These are phyloP conservation scores for Euptelea pleiosperma DNA, from an alignment of 164 flowering plant species.

Conservation along the genomic window DNA sequence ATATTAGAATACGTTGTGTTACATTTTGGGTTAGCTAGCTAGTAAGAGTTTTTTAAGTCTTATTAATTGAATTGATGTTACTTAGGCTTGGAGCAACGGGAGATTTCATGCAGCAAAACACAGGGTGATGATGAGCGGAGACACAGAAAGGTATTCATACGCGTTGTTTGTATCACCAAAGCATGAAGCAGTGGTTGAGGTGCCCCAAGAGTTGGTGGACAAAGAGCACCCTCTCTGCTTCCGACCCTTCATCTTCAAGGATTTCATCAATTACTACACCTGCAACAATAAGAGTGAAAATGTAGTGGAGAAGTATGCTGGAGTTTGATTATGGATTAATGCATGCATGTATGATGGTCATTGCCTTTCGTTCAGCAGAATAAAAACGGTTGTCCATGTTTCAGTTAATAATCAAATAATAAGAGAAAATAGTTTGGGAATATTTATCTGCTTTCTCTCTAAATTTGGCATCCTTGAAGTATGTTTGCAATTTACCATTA, in stretches of 20 bases:
- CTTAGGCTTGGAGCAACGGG: slow-evolving; percentile 75
- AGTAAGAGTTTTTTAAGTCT: too few species aligned
- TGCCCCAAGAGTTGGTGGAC: slow-evolving; percentile 52
- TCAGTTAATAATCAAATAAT: too few species aligned
- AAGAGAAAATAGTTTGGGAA: too few species aligned
- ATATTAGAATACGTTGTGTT: too few species aligned
- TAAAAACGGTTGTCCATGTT: too few species aligned
- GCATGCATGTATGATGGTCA: too few species aligned
- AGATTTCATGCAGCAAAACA: slow-evolving; percentile 49
- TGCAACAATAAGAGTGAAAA: slow-evolving; percentile 16
- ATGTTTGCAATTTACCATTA: too few species aligned
- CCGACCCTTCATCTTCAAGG: slow-evolving; percentile 38
- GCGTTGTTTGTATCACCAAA: slow-evolving; percentile 40
- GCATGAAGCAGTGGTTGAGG: slow-evolving; percentile 31
- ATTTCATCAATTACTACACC: slow-evolving; percentile 23
- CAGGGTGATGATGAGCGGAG: slow-evolving; percentile 45
- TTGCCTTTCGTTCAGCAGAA: too few species aligned
- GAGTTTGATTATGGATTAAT: slow-evolving; percentile 17
- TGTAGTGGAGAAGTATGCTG: slow-evolving; percentile 36
- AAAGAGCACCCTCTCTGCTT: slow-evolving; percentile 49
- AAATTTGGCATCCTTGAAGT: too few species aligned
- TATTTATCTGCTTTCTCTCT: too few species aligned
- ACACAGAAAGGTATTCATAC: slow-evolving; percentile 39
- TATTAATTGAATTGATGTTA: too few species aligned
- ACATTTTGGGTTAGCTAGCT: too few species aligned